Evolutionary conservation across 2,329 filamentous ascomycete species (phyloP).

Genomic region (Cladosporium cucumerinum): DNA sequence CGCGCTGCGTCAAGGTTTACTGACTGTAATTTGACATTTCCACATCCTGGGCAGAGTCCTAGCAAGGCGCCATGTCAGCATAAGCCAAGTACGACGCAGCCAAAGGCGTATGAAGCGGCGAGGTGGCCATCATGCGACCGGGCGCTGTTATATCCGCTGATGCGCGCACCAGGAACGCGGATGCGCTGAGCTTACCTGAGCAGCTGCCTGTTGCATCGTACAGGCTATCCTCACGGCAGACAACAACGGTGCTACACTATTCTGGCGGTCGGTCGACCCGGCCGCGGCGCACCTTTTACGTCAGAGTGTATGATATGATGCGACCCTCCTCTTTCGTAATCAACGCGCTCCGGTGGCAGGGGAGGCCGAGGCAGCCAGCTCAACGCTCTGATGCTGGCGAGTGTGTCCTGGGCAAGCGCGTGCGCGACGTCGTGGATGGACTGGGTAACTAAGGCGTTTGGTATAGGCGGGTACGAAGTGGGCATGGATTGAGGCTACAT

Average conservation of each 20-base stretch:
- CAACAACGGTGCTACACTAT: slow-evolving; percentile 1
- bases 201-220: slow-evolving; percentile 9
- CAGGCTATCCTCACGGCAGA: slow-evolving; percentile 1
- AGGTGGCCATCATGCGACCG: neutral
- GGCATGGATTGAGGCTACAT: neutral
- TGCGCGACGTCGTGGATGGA: neutral
- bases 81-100: neutral
- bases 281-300: neutral
- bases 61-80: slow-evolving; percentile 7
- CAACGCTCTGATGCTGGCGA: neutral
- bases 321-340: neutral
- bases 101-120: neutral
- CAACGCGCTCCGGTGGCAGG: neutral
- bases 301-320: neutral
- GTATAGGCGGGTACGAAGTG: neutral
- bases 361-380: neutral
- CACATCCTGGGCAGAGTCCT: slow-evolving; percentile 4
- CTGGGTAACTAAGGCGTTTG: neutral
- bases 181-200: slow-evolving; percentile 8
- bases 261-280: neutral
- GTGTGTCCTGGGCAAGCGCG: neutral
- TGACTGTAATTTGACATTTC: slow-evolving; percentile 11
- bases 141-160: neutral
- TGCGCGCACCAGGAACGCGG: neutral
- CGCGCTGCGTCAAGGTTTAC: neutral